Evolutionary conservation across 2,329 filamentous ascomycete species (phyloP), one percentile per base, ranked within the genome.

Genomic region (Colletotrichum cereale): DNA sequence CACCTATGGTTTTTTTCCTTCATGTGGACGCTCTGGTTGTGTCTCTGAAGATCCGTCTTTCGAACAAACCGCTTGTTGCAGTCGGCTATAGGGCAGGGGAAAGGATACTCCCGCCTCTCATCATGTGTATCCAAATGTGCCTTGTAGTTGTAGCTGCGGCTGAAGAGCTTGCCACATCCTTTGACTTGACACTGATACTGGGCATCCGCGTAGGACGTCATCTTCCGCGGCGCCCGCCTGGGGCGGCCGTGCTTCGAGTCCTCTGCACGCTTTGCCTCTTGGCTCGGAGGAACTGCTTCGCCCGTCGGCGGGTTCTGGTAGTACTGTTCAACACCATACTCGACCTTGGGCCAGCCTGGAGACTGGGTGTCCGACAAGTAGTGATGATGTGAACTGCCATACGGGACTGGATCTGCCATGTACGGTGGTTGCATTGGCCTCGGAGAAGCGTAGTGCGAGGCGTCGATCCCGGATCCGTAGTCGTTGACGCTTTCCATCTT

Each of bases 81-180:
- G 63, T 86, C 87, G 2, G 86, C 80, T 38, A 90, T 83, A 1
- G 84, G 83, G 80, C 95, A 97, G 1, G 86, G 85, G 77, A 94
- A 92, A 0, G 91, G 90, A 76, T 93, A 93, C 76, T 89, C 89
- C 67, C 92, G 87, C 71, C 89, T 87, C 18, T 93, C 90, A 77
- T 96, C 90, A 78, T 97, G 95, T 1, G 91, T 95, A 77, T 95
- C 92, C 86, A 95, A 88, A 79, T 97, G 95, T 38, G 94, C 92
- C 77, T 93, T 95, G 83, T 91, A 94, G 82, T 97, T 97, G 84
- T 96, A 97, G 76, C 90, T 92, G 73, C 95, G 87, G 74, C 93
- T 93, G 79, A 97, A 97, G 21, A 92, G 87, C 79, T 92, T 93
- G 8, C 91, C 91, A 78, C 95, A 97, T 2, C 90, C 86, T 70